phyloP scores from a whole-genome alignment of 345 rosid species.

The Sonneratia caseolaris region DNA sequence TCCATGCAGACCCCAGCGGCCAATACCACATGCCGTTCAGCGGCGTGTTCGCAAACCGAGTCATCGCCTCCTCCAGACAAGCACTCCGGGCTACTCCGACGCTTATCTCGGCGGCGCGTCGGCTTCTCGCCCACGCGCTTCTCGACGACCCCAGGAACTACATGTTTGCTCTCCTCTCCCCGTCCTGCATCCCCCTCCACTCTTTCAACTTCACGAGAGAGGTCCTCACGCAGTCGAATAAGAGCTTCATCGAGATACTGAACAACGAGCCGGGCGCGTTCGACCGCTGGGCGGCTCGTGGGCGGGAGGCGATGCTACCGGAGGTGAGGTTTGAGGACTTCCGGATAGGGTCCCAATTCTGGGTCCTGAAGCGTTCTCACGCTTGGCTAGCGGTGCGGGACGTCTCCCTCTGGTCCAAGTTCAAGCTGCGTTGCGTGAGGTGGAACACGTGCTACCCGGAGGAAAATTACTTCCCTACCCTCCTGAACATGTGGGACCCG shows the following conservation, averaged over 20 bases:
- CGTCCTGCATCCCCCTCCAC: slow-evolving; percentile 59
- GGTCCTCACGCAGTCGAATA: slow-evolving; percentile 26
- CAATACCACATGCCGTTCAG: slow-evolving; percentile 34
- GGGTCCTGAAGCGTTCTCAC: slow-evolving; percentile 63
- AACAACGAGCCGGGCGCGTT: slow-evolving; percentile 37
- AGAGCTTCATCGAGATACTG: slow-evolving; percentile 69
- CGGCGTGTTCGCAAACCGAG: slow-evolving; percentile 47
- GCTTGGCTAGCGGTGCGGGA: slow-evolving; percentile 62
- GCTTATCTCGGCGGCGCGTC: slow-evolving; percentile 61
- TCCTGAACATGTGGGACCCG: slow-evolving; percentile 38
- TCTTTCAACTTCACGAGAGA: slow-evolving; percentile 52
- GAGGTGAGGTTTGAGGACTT: slow-evolving; percentile 60
- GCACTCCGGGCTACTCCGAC: slow-evolving; percentile 43
- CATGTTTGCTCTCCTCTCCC: slow-evolving; percentile 65
- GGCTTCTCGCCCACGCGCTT: slow-evolving; percentile 58
- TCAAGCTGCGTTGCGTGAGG: slow-evolving; percentile 46
- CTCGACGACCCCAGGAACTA: slow-evolving; percentile 42
- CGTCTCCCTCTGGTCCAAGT: slow-evolving; percentile 45
- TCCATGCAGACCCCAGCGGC: slow-evolving; percentile 58
- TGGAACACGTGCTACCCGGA: slow-evolving; percentile 58
- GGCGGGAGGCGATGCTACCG: slow-evolving; percentile 52
- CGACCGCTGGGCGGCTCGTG: slow-evolving; percentile 80
- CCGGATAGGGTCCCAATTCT: slow-evolving; percentile 78
- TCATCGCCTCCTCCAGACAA: slow-evolving; percentile 45
- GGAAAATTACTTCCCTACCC: slow-evolving; percentile 68